Evolutionary conservation across 1,139 yeast species (phyloP), one percentile per base, ranked within the genome.

Genomic region (Yamadazyma pseudoaaseri): DNA sequence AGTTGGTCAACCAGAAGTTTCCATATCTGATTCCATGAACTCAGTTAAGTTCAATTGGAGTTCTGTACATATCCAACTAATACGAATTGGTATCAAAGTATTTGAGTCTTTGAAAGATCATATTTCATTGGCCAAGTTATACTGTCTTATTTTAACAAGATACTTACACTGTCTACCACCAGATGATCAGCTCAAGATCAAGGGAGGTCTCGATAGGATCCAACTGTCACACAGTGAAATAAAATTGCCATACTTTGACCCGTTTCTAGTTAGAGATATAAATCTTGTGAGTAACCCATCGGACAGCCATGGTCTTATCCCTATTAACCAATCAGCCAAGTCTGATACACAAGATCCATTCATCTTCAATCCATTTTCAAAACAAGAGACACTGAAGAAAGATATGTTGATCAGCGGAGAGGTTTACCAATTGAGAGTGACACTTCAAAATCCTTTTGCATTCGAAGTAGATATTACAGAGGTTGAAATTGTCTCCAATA

Each of bases 381-480:
- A 42, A 11, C 11, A 10, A 11, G 20, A 4, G 8, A 24, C 36
- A 10, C 18, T n/a, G 15, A 23, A 44, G 6, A 55, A 54, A 30
- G 54, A 58, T 17, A 55, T 73, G 9, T 47, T 81, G 11, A 75
- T 81, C 2, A 73, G 70, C 39, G 80, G 76, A 33, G 87, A 82
- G 33, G 56, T 67, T 9, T 70, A 72, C 20, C 79, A 73, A 42
- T 59, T 83, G 20, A 57, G 65, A 13, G 62, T 86, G 1, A 64
- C 70, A 2, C 50, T 92, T 7, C 92, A 85, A 49, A 92, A 92
- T 51, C 96, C 96, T 2, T 87, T 79, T 58, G 75, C 78, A 8
- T 87, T 86, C 55, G 87, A 82, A 31, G 59, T 90, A 8, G 82
- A 79, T 29, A 62, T 92, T 3, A 64, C 65, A 21, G 78, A 77